Evolutionary conservation across 371 early-diverging fungal species (phyloP).

Genomic region (Saksenaea vasiformis): DNA sequence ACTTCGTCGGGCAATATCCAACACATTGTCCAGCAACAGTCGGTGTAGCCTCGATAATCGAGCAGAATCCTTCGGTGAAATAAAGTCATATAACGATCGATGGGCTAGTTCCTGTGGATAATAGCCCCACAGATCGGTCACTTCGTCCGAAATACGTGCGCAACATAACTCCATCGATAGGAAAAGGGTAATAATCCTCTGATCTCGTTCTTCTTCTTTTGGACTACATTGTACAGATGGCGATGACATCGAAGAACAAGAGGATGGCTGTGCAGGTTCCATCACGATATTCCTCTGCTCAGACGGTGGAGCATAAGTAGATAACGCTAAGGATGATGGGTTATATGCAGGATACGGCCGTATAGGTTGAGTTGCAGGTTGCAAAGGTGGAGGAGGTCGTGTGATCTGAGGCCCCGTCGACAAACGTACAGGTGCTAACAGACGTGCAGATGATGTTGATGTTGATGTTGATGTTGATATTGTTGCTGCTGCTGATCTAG

Average conservation of each 20-base stretch:
- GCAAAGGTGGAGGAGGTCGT: constrained; percentile 2
- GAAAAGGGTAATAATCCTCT: constrained; percentile 20
- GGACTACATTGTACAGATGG: background rate
- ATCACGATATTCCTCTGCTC: background rate
- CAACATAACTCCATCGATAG: constrained; percentile 59
- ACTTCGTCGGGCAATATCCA: constrained; percentile 27
- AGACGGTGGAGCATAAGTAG: background rate
- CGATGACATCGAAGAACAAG: background rate
- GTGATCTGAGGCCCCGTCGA: background rate
- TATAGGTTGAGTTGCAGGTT: constrained; percentile 1
- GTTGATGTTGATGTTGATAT: background rate
- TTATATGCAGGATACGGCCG: background rate
- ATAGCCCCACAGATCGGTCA: constrained; percentile 54
- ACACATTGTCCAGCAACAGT: constrained; percentile 51
- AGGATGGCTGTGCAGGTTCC: background rate
- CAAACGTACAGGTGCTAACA: constrained; percentile 1
- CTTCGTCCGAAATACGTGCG: constrained; percentile 60
- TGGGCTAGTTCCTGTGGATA: constrained; percentile 62
- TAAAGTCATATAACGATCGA: constrained; percentile 57
- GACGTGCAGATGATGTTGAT: background rate
- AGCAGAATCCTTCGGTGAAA: constrained; percentile 46
- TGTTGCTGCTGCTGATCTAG: background rate
- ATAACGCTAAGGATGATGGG: background rate
- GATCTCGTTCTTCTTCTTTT: background rate
- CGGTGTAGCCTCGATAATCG: constrained; percentile 44